These are phyloP conservation scores for Xylariaceae sp. DNA, from an alignment of 2,329 filamentous ascomycete species.

Conservation along the genomic window DNA sequence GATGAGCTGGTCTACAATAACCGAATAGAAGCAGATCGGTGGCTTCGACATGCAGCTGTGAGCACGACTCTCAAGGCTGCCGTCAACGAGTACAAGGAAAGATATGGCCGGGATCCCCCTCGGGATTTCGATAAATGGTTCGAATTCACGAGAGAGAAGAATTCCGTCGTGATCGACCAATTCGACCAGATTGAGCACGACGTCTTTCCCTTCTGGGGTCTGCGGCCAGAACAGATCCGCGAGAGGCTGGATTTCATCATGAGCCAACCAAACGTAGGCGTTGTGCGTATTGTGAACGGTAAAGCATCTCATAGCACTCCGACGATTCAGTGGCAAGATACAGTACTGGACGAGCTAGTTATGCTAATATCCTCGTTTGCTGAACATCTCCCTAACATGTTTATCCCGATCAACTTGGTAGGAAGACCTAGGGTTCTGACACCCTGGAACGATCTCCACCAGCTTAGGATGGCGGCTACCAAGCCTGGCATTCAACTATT, in stretches of 20 bases:
- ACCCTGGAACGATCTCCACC: conserved; percentile 59
- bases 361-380: conserved; percentile 70
- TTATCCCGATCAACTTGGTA: conserved; percentile 76
- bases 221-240: conserved; percentile 65
- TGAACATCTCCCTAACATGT: conserved; percentile 74
- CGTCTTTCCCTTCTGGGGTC: conserved; percentile 71
- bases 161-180: conserved; percentile 71
- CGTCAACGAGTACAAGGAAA: conserved; percentile 46
- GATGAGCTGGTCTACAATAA: conserved; percentile 47
- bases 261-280: conserved; percentile 40
- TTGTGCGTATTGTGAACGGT: conserved; percentile 61
- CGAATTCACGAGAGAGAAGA: conserved; percentile 64
- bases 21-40: conserved; percentile 45
- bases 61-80: conserved; percentile 47
- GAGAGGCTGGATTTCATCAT: conserved; percentile 46
- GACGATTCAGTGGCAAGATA: conserved; percentile 29
- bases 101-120: conserved; percentile 65
- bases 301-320: conserved; percentile 44
- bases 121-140: conserved; percentile 85
- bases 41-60: conserved; percentile 43
- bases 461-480: conserved; percentile 27
- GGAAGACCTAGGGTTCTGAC: conserved; percentile 71
- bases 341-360: conserved; percentile 43
- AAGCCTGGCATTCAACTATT: conserved; percentile 40
- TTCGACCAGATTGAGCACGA: conserved; percentile 76